phyloP scores from a whole-genome alignment of 352 stramenopile genomes.

The Pythium graminicola region DNA sequence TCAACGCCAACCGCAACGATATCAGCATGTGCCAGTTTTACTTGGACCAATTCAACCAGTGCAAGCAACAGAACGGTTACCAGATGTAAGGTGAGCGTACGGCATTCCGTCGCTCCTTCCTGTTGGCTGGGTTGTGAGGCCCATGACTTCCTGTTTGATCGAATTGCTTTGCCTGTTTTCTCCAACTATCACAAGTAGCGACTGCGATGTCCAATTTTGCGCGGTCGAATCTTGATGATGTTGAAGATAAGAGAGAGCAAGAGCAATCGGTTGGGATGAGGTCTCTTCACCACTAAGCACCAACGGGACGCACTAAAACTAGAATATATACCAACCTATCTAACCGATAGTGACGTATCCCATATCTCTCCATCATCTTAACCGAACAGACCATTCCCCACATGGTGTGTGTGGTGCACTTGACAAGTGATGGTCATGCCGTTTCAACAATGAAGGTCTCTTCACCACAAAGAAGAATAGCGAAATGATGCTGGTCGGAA shows the following conservation, averaged over 20 bases:
- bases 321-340: conserved; percentile 8
- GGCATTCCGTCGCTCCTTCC: no score
- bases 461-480: not conserved
- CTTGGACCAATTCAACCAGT: conserved; percentile 74
- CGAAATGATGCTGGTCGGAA: no score
- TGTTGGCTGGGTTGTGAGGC: no score
- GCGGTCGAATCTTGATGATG: no score
- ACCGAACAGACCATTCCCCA: not conserved
- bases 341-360: not conserved
- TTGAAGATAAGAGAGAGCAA: no score
- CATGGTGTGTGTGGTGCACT: not conserved
- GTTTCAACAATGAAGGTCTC: conserved; percentile 7
- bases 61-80: conserved; percentile 68
- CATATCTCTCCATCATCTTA: not conserved
- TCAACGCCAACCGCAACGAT: conserved; percentile 72
- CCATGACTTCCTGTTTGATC: no score
- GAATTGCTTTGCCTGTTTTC: no score
- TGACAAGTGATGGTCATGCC: conserved; percentile 1
- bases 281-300: no score
- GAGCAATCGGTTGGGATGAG: no score
- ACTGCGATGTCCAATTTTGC: no score
- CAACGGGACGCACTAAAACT: conserved; percentile 2
- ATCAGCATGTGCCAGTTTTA: conserved; percentile 81
- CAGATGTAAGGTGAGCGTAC: conserved; percentile 29
- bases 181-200: no score